Conservation (phyloP, 805 yeast species). For the Kluyveromyces dobzhanskii region DNA sequence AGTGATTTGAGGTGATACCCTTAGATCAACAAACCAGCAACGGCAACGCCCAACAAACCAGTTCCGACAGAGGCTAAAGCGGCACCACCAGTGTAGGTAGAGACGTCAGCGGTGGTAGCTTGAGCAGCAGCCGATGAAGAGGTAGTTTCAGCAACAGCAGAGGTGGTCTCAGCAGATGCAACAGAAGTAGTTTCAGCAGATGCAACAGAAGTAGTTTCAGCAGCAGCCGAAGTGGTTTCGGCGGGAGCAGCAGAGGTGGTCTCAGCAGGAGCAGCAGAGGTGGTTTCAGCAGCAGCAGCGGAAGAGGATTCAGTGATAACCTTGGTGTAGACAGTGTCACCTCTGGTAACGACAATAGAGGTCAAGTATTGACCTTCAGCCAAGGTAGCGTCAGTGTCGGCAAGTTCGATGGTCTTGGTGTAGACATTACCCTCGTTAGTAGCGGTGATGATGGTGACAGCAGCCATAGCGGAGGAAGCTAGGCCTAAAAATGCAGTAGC, state of each 20-base stretch:
- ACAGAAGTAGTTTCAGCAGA: not conserved
- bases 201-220: not conserved
- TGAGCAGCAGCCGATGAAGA: not conserved
- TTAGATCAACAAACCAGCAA: slow-evolving; percentile 5
- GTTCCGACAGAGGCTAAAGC: slow-evolving; percentile 6
- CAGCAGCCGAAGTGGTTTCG: not conserved
- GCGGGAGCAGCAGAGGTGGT: not conserved
- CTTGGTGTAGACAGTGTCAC: not conserved
- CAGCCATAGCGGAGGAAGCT: slow-evolving; percentile 1
- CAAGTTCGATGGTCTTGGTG: slow-evolving; percentile 7
- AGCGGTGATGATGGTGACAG: slow-evolving; percentile 5
- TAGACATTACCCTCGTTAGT: slow-evolving; percentile 9
- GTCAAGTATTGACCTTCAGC: not conserved
- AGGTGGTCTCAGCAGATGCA: not conserved
- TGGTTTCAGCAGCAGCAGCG: slow-evolving; percentile 1
- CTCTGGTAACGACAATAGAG: not conserved
- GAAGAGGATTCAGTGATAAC: not conserved
- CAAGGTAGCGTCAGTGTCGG: slow-evolving; percentile 6
- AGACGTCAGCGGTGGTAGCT: slow-evolving; percentile 2
- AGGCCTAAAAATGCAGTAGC: not conserved
- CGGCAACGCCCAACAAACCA: slow-evolving; percentile 8
- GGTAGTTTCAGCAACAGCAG: not conserved
- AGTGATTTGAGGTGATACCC: not conserved
- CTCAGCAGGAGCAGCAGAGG: slow-evolving; percentile 1
- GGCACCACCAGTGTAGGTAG: slow-evolving; percentile 9